phyloP scores from a whole-genome alignment of 352 stramenopile species.

The Peronosclerospora sorghi region DNA sequence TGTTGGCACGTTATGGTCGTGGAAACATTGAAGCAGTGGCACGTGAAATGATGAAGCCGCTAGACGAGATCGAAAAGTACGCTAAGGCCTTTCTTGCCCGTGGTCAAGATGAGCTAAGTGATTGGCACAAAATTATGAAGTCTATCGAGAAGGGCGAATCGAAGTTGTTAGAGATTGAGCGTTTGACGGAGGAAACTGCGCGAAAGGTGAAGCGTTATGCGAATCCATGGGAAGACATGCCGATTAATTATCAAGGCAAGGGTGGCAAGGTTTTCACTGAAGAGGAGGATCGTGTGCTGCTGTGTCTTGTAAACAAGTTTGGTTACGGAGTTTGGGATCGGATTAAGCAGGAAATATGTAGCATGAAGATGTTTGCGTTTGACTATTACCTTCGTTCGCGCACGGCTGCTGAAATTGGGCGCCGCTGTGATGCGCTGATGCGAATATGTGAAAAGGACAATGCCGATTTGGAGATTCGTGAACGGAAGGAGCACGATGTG shows the following conservation, averaged over 20 bases:
- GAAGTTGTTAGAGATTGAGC: conserved; percentile 80
- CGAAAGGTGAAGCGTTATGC: conserved; percentile 68
- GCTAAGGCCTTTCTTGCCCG: conserved; percentile 53
- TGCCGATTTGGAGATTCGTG: conserved; percentile 62
- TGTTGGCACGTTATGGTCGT: conserved; percentile 69
- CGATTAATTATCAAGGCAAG: conserved; percentile 85
- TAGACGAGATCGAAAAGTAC: conserved; percentile 68
- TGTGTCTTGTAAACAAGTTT: conserved; percentile 95
- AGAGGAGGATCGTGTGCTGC: conserved; percentile 95
- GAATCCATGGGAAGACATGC: conserved; percentile 81
- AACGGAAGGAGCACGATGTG: conserved; percentile 67
- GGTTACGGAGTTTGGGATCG: conserved; percentile 95
- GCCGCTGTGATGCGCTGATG: conserved; percentile 92
- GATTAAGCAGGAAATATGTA: conserved; percentile 94
- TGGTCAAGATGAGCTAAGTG: conserved; percentile 57
- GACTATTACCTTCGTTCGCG: conserved; percentile 98
- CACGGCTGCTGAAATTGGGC: conserved; percentile 91
- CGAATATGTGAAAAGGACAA: conserved; percentile 92
- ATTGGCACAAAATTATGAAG: conserved; percentile 81
- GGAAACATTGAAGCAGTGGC: conserved; percentile 65
- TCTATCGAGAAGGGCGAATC: conserved; percentile 84
- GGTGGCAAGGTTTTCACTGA: conserved; percentile 91
- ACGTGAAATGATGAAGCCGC: conserved; percentile 72
- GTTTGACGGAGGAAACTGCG: conserved; percentile 62
- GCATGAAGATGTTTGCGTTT: conserved; percentile 90